Conservation (phyloP, 345 rosid species). For the Schrenkiella parvula region DNA sequence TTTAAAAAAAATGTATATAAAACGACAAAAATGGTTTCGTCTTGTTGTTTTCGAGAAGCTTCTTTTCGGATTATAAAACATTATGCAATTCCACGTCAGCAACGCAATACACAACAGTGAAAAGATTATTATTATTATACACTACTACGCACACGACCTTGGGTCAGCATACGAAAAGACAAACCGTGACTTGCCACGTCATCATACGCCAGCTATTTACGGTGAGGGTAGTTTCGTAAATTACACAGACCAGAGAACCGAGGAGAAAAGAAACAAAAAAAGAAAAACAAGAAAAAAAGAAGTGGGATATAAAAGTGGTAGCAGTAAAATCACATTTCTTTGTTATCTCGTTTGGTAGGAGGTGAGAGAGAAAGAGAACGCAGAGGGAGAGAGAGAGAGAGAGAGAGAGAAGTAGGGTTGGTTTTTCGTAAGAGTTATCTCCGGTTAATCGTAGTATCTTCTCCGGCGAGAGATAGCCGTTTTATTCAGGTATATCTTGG, state of each 20-base stretch:
- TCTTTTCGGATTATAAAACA: constrained; percentile 5
- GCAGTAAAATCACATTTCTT: constrained; percentile 14
- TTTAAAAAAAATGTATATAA: neutral
- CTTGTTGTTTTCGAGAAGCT: constrained; percentile 20
- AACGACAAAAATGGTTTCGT: constrained; percentile 22
- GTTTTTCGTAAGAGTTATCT: neutral
- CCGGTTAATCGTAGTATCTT: neutral
- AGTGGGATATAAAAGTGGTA: constrained; percentile 18
- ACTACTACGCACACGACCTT: constrained; percentile 11
- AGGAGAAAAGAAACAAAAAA: too few species aligned
- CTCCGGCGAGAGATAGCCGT: constrained; percentile 20
- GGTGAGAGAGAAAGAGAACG: neutral
- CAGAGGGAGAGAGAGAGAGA: neutral
- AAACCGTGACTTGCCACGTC: constrained; percentile 26
- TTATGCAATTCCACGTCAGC: constrained; percentile 31
- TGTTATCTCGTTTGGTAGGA: constrained; percentile 8
- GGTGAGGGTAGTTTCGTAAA: neutral
- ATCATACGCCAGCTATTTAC: neutral
- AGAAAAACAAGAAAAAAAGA: neutral
- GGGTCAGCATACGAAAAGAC: constrained; percentile 13
- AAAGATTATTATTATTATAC: neutral
- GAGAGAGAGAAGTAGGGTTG: constrained; percentile 20
- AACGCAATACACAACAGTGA: constrained; percentile 16
- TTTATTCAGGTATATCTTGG: constrained; percentile 1
- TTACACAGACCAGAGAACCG: neutral